Conservation (phyloP, 192 early-diverging fungal genomes). For the Coemansia sp. region DNA sequence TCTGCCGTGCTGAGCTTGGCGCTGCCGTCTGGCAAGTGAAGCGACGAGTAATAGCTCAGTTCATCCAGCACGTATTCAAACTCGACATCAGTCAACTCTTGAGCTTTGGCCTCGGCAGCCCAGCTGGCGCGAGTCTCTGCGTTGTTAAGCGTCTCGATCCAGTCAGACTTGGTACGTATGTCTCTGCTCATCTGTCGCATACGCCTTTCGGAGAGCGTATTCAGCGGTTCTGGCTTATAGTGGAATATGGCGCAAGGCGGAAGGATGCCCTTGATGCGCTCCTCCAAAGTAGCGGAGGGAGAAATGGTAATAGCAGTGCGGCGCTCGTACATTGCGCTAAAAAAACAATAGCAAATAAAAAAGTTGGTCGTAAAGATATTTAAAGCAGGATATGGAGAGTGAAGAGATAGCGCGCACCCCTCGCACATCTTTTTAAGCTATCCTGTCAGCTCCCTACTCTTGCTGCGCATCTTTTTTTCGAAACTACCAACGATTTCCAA, state of each 20-base stretch:
- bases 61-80: slow-evolving; percentile 28
- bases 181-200: slow-evolving; percentile 16
- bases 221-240: background rate
- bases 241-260: slow-evolving; percentile 1
- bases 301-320: background rate
- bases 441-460: background rate
- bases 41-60: slow-evolving; percentile 26
- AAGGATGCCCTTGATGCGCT: background rate
- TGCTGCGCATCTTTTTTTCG: background rate
- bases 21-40: slow-evolving; percentile 1
- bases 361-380: background rate
- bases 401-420: background rate
- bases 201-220: background rate
- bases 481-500: background rate
- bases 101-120: background rate
- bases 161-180: slow-evolving; percentile 39
- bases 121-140: slow-evolving; percentile 5
- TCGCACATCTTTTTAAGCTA: background rate
- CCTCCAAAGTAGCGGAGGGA: background rate
- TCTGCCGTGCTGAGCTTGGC: slow-evolving; percentile 3
- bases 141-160: slow-evolving; percentile 21
- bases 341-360: background rate
- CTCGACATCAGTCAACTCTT: slow-evolving; percentile 22
- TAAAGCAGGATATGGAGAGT: background rate
- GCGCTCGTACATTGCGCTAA: background rate